Evolutionary conservation across 176 grass and related monocot species (phyloP).

Genomic region (Luzula sylvatica): DNA sequence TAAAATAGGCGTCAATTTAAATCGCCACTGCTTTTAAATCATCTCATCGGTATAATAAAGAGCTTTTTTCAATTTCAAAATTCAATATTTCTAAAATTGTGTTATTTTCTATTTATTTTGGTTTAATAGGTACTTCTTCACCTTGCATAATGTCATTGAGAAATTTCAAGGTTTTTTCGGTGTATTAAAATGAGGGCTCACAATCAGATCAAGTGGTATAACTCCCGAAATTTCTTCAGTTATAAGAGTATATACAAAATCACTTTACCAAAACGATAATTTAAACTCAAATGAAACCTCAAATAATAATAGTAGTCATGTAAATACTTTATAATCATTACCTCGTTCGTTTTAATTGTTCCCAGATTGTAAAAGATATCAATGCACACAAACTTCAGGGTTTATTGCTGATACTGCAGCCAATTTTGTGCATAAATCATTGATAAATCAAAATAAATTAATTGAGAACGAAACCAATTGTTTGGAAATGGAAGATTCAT

Average conservation of each 20-base stretch:
- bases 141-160: conserved; percentile 81
- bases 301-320: conserved; percentile 9
- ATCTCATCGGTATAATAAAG: conserved; percentile 45
- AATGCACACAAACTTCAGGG: conserved; percentile 63
- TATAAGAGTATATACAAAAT: conserved; percentile 63
- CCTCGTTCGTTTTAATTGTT: conserved; percentile 6
- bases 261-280: conserved; percentile 32
- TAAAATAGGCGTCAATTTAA: conserved; percentile 54
- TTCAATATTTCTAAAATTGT: conserved; percentile 14
- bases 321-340: neutral
- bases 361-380: conserved; percentile 60
- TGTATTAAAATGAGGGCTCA: conserved; percentile 63
- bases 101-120: conserved; percentile 5
- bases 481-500: conserved; percentile 55
- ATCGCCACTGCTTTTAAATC: conserved; percentile 74
- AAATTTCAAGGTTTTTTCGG: conserved; percentile 65
- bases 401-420: conserved; percentile 72
- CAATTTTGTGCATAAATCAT: conserved; percentile 49
- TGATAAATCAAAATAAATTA: conserved; percentile 17
- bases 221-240: conserved; percentile 57
- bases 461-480: conserved; percentile 14
- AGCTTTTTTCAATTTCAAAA: neutral
- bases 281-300: conserved; percentile 21
- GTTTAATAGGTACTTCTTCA: conserved; percentile 76
- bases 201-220: conserved; percentile 67